Evolutionary conservation across 306 rosid genomes (phyloP).

Genomic region (Morella rubra): DNA sequence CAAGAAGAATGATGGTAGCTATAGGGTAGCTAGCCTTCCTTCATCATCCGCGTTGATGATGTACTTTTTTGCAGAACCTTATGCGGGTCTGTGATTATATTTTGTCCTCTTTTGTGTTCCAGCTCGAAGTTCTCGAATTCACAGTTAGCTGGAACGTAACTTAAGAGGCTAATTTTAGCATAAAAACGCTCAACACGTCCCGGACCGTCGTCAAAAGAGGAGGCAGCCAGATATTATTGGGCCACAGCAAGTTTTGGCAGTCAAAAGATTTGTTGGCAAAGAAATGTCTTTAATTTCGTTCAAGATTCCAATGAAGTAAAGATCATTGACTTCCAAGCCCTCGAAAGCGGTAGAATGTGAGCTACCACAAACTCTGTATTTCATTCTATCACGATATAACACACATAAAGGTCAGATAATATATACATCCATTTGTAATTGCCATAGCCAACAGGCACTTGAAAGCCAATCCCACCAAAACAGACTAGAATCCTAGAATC

Average conservation of each 20-base stretch:
- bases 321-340: constrained; percentile 57
- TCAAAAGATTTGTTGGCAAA: constrained; percentile 48
- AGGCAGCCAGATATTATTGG: constrained; percentile 72
- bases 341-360: constrained; percentile 31
- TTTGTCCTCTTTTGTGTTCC: neutral
- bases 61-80: neutral
- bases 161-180: constrained; percentile 26
- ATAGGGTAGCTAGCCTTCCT: neutral
- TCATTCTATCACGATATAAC: constrained; percentile 23
- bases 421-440: neutral
- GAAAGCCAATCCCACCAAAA: constrained; percentile 43
- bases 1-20: no score
- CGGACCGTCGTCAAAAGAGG: constrained; percentile 38
- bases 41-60: neutral
- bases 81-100: neutral
- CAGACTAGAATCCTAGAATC: constrained; percentile 63
- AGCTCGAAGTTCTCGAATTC: neutral
- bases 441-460: constrained; percentile 59
- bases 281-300: constrained; percentile 35
- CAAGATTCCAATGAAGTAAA: constrained; percentile 24
- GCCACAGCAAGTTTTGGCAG: constrained; percentile 64
- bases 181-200: constrained; percentile 28
- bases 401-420: constrained; percentile 17
- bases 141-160: constrained; percentile 37
- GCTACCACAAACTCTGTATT: no score